Base-by-base conservation (phyloP, 2,329 filamentous ascomycete genomes). In the Ophiostoma himal-ulmi region DNA sequence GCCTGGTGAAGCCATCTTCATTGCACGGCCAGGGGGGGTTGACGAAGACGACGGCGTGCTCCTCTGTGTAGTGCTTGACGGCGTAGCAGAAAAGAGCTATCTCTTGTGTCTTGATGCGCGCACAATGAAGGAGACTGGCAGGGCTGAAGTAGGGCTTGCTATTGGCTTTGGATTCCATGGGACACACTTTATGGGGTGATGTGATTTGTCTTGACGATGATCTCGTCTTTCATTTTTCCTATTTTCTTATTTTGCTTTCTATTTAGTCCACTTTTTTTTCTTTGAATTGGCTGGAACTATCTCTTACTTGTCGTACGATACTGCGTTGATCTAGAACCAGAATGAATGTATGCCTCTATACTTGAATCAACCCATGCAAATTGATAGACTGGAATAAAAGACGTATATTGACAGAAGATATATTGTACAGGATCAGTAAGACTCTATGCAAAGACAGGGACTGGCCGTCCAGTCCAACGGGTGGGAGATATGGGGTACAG, bases 1-100 rank as follows among this genome's bases (percentile, higher is more conserved):
- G 0, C 90, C 90, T 0, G 86, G 89, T 1, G 90, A 92, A 77
- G 82, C 89, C 0, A 87, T 92, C 41, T 92, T 92, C 72, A 82
- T 93, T 1, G 80, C 84, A 0, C 79, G 83, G 41, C 85, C 85
- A 8, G 76, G 76, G 13, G 78, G 80, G 14, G 80, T 78, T 8
- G 76, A 76, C 1, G 89, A 91, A 75, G 89, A 92, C 74, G 87
- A 88, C 70, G 88, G 88, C 0, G 83, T 88, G 0, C 70, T 91
- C 26, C 75, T 91, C 70, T 86, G 81, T 66, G 83, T 92, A 0
- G 85, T 92, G 4, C 81, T 92, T 1, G 87, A 92, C 75, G 88
- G 89, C 0, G 75, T 78, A n/a, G 79, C 78, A 6, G 81, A 82
- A 72, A 85, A 73, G 72, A 91, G 89, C 73, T 92, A 91, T 77